Percentiles rank a stretch among this genome's conserved stretches.
Evolutionary conservation across 129 eudicot genomes (phyloP).

Genomic region (Flaveria brownii): DNA sequence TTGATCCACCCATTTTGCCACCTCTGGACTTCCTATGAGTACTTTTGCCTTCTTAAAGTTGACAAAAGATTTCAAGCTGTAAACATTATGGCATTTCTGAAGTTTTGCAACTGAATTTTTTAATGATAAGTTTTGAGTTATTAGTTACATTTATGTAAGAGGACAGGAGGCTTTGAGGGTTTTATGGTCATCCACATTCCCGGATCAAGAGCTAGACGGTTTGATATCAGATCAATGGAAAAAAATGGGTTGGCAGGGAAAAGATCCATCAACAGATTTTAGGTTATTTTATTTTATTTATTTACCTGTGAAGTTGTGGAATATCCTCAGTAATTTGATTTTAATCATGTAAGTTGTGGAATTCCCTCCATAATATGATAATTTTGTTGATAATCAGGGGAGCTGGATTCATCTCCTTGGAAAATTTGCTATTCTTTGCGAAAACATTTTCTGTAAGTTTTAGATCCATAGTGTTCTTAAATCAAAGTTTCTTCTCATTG

Average conservation of each 20-base stretch:
- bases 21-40: background rate
- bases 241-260: conserved; percentile 98
- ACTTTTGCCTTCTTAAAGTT: conserved; percentile 11
- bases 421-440: conserved; percentile 83
- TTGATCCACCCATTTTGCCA: background rate
- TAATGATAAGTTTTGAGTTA: conserved; percentile 21
- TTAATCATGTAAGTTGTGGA: background rate
- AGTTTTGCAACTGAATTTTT: background rate
- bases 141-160: conserved; percentile 25
- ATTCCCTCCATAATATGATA: conserved; percentile 10
- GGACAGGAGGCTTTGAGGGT: conserved; percentile 88
- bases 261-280: conserved; percentile 94
- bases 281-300: conserved; percentile 71
- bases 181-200: conserved; percentile 86
- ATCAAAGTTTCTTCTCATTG: conserved; percentile 9
- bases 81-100: conserved; percentile 8
- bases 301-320: background rate
- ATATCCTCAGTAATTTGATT: background rate
- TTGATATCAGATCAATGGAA: conserved; percentile 94
- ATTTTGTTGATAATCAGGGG: conserved; percentile 56
- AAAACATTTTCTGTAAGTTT: conserved; percentile 78
- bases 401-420: conserved; percentile 93
- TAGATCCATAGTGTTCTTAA: conserved; percentile 22
- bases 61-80: background rate
- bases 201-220: conserved; percentile 58